phyloP scores from a whole-genome alignment of 2,329 filamentous ascomycete species.

The Trichoderma koningiopsis region DNA sequence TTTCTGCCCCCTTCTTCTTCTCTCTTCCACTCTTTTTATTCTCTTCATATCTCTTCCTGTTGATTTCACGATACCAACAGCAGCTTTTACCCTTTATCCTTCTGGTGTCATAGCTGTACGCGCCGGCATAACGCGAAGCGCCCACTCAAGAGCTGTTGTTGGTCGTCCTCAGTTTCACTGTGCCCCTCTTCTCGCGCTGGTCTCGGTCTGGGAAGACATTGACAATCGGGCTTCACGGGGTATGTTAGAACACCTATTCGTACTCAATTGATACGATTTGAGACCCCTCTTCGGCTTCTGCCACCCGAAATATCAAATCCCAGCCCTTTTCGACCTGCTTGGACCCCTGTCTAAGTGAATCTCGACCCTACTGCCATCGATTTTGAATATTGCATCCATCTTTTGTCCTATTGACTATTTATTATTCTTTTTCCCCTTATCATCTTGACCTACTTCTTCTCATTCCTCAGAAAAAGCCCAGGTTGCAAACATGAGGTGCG shows the following conservation, averaged over 20 bases:
- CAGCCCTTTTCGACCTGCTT: not conserved
- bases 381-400: not conserved
- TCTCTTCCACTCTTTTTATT: not conserved
- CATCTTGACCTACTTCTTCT: not conserved
- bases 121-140: not conserved
- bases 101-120: not conserved
- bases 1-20: not conserved
- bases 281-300: not conserved
- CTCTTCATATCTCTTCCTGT: not conserved
- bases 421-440: too few relatives aligned
- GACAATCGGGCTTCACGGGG: not conserved
- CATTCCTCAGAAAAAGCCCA: not conserved
- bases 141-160: not conserved
- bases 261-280: not conserved
- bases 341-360: not conserved
- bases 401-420: not conserved
- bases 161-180: not conserved
- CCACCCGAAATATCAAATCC: not conserved
- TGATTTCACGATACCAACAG: not conserved
- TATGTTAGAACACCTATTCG: not conserved
- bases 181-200: not conserved
- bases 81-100: not conserved
- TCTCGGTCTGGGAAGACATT: not conserved
- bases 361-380: not conserved
- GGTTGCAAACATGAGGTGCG: conserved; percentile 27